Evolutionary conservation across 2,329 filamentous ascomycete species (phyloP).

Genomic region (Penicillium sp.): DNA sequence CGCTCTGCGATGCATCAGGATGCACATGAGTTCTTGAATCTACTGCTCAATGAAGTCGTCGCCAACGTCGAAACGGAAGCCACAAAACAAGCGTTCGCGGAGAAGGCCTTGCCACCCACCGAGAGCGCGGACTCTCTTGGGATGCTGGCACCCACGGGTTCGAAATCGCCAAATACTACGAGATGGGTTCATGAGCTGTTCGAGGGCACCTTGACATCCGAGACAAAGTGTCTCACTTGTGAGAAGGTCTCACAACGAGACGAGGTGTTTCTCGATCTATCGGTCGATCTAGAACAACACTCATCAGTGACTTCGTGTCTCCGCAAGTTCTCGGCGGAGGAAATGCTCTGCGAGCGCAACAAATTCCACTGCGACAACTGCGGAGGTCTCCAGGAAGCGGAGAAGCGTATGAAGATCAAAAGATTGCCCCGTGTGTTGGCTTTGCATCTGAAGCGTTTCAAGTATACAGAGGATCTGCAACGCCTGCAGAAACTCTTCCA

Average conservation of each 20-base stretch:
- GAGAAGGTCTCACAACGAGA: constrained; percentile 94
- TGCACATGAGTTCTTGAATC: constrained; percentile 93
- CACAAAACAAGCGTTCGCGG: constrained; percentile 32
- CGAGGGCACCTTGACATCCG: constrained; percentile 89
- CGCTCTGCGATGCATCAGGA: constrained; percentile 97
- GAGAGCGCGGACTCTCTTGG: constrained; percentile 48
- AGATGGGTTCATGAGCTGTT: constrained; percentile 98
- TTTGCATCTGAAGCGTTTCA: constrained; percentile 93
- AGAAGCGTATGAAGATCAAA: constrained; percentile 99
- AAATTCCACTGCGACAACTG: constrained; percentile 99
- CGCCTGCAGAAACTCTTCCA: constrained; percentile 95
- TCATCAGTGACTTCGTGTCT: constrained; percentile 95
- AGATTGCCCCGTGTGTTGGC: constrained; percentile 86
- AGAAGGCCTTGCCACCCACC: constrained; percentile 55
- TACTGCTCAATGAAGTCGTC: constrained; percentile 94
- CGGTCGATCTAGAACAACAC: constrained; percentile 92
- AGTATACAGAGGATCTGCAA: constrained; percentile 95
- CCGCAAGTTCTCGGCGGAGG: constrained; percentile 93
- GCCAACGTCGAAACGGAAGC: constrained; percentile 90
- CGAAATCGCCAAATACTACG: constrained; percentile 65
- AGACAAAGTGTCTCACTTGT: constrained; percentile 94
- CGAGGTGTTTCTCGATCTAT: constrained; percentile 93
- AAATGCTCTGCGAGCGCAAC: constrained; percentile 97
- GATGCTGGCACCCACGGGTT: constrained; percentile 54
- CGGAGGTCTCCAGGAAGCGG: constrained; percentile 92